Evolutionary conservation across 306 rosid genomes (phyloP).

Genomic region (Macrotyloma uniflorum): DNA sequence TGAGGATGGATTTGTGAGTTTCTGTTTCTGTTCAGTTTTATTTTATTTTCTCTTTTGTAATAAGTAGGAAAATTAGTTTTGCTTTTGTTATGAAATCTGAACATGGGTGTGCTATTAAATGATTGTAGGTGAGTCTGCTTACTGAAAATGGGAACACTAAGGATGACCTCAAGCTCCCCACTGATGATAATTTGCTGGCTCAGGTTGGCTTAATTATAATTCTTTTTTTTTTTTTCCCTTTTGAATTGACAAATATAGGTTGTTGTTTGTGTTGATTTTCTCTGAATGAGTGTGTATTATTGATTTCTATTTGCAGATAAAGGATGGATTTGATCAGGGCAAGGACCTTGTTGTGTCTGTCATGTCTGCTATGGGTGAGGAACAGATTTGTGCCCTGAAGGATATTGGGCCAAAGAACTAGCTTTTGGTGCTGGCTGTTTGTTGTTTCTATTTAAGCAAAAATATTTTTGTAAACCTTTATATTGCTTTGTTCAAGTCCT

Average conservation of each 20-base stretch:
- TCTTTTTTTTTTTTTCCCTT: too few species aligned
- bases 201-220: conserved; percentile 51
- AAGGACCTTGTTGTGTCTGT: conserved; percentile 76
- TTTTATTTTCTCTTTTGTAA: neutral
- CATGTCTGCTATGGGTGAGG: conserved; percentile 91
- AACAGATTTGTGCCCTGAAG: conserved; percentile 75
- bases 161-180: conserved; percentile 62
- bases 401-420: conserved; percentile 76
- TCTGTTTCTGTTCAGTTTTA: neutral
- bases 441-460: conserved; percentile 45
- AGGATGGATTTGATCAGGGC: conserved; percentile 76
- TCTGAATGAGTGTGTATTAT: neutral
- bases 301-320: conserved; percentile 50
- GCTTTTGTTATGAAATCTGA: conserved; percentile 24
- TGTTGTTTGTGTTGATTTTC: neutral
- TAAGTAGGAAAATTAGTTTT: neutral
- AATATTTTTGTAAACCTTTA: conserved; percentile 42
- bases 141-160: conserved; percentile 75
- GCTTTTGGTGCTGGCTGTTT: conserved; percentile 22
- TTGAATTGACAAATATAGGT: neutral
- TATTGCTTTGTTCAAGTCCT: conserved; percentile 35
- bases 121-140: conserved; percentile 52
- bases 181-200: conserved; percentile 60
- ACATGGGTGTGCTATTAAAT: neutral
- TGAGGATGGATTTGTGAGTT: conserved; percentile 68